phyloP scores from a whole-genome alignment of 441 rosid species.

The Eutrema salsugineum region DNA sequence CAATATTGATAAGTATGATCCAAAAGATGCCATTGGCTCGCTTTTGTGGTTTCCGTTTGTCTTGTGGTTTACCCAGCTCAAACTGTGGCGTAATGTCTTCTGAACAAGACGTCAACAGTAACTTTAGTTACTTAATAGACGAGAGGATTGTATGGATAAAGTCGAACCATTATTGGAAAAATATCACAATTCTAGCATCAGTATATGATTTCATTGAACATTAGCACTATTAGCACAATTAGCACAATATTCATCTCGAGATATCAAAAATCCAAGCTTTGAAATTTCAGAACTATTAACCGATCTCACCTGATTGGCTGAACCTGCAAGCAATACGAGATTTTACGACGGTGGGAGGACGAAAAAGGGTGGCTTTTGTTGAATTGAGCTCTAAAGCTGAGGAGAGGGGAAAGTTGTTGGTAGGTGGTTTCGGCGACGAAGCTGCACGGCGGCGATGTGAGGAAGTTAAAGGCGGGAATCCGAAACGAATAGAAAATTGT shows the following conservation, averaged over 20 bases:
- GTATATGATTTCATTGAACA: neutral
- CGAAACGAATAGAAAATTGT: constrained; percentile 20
- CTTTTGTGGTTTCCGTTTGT: constrained; percentile 46
- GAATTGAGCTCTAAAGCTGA: neutral
- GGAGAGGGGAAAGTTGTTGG: neutral
- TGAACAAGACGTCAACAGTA: constrained; percentile 18
- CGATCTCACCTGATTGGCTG: constrained; percentile 26
- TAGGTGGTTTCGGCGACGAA: neutral
- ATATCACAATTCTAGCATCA: neutral
- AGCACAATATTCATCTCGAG: neutral
- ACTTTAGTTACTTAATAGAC: too few species aligned
- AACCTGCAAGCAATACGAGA: constrained; percentile 23
- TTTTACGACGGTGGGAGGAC: neutral
- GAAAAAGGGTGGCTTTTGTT: neutral
- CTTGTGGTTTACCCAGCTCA: constrained; percentile 57
- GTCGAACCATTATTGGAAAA: neutral
- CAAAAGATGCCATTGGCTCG: constrained; percentile 73
- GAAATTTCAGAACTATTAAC: neutral
- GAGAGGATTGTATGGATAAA: neutral
- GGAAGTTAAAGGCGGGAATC: constrained; percentile 14
- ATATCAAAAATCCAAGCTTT: neutral
- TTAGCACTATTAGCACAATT: neutral
- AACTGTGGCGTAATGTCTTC: constrained; percentile 73
- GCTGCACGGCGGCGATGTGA: constrained; percentile 3
- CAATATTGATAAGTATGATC: constrained; percentile 87